Evolutionary conservation across 2,329 filamentous ascomycete genomes (phyloP), one percentile per base, ranked within the genome.

Genomic region (Botrytis porri): DNA sequence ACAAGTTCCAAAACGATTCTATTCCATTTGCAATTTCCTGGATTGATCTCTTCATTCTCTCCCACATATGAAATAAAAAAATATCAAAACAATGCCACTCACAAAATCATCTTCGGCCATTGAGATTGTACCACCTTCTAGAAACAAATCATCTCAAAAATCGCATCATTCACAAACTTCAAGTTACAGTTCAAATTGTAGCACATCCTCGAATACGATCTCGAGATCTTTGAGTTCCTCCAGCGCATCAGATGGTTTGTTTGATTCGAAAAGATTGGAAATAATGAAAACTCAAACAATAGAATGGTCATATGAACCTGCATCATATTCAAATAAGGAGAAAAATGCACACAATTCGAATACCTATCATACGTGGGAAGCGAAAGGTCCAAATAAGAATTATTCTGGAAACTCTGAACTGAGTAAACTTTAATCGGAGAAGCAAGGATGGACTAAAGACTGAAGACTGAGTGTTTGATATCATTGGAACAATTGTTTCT

Each of bases 271-370:
- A 37, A 25, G 10, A 10, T 32, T 66, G 22, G 43, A 48, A 25
- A 65, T 65, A 18, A 51, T 65, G 63, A 51, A 65, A 35, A 48
- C 43, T 16, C 63, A 65, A 65, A 65, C 43, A 32, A 35, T 66
- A 18, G 63, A 65, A 37, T 65, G 20, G 43, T 12, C 43, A 18
- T 65, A 65, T 22, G 63, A 65, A 65, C 29, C 43, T 6, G 63
- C 63, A n/a, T 65, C 43, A 25, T 5, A 16, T 65, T 51, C 32
- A 5, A 4, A 35, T 16, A 16, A 10, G 10, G 22, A 20, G 41
- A 18, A n/a, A 18, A 18, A 0, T 1, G 0, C 22, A n/a, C 25
- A 37, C 16, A 51, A 10, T 32, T 51, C 32, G 14, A 51, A 51
- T 35, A 1, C 8, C 10, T 65, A 65, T 65, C 43, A 65, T 37